phyloP scores from a whole-genome alignment of 2,329 filamentous ascomycete species.

The Septoria petroselini region DNA sequence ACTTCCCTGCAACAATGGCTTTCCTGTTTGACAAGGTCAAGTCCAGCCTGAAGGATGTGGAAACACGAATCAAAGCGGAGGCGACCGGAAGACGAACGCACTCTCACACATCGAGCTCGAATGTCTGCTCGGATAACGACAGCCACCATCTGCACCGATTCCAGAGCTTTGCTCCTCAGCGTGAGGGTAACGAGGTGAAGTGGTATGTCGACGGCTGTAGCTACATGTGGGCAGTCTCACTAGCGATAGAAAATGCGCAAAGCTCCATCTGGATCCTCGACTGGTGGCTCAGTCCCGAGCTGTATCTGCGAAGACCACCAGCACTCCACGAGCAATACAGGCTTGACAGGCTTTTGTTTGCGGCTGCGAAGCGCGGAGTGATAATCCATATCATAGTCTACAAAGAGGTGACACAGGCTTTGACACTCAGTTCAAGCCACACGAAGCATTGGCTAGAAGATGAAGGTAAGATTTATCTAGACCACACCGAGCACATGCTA shows the following conservation, averaged over 20 bases:
- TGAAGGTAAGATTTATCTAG: conserved; percentile 63
- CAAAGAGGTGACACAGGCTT: conserved; percentile 64
- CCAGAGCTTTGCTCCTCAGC: conserved; percentile 67
- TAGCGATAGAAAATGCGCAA: conserved; percentile 71
- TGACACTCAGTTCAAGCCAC: conserved; percentile 63
- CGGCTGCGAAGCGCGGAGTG: conserved; percentile 79
- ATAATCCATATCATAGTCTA: conserved; percentile 84
- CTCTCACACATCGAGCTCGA: conserved; percentile 46
- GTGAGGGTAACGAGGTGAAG: conserved; percentile 70
- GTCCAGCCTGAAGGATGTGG: conserved; percentile 50
- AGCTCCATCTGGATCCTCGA: conserved; percentile 76
- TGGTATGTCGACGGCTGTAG: conserved; percentile 74
- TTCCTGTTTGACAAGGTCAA: conserved; percentile 56
- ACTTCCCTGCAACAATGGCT: conserved; percentile 20
- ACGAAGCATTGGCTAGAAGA: conserved; percentile 74
- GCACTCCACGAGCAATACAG: conserved; percentile 78
- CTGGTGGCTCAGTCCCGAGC: conserved; percentile 80
- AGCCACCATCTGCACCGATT: conserved; percentile 52
- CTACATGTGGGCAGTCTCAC: conserved; percentile 74
- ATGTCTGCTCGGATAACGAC: conserved; percentile 39
- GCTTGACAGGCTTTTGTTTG: conserved; percentile 75
- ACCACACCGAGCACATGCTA: no score
- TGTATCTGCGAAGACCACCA: conserved; percentile 81
- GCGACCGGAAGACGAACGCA: conserved; percentile 47
- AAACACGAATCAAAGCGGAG: conserved; percentile 50